phyloP scores from a whole-genome alignment of 352 stramenopile genomes.

The Aphanomyces astaci region DNA sequence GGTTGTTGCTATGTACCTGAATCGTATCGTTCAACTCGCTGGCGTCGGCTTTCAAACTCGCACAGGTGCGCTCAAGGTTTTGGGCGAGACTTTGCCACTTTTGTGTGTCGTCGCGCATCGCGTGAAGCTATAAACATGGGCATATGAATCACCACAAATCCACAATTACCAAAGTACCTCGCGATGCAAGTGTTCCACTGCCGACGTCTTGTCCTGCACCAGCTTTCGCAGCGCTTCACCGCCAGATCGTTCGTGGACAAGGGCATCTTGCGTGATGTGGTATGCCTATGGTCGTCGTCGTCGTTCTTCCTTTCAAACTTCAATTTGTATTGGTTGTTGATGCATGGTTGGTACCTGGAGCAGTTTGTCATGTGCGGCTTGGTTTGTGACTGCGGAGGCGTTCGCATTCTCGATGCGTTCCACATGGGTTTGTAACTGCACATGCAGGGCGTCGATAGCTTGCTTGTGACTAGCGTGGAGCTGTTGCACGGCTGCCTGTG shows the following conservation, averaged over 20 bases:
- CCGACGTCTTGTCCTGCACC: slow-evolving; percentile 6
- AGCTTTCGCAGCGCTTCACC: neutral
- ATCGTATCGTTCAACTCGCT: slow-evolving; percentile 1
- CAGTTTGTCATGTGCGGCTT: slow-evolving; percentile 14
- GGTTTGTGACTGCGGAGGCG: neutral
- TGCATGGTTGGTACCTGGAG: too few species aligned
- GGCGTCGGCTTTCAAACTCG: neutral
- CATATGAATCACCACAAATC: too few species aligned
- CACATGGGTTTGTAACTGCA: neutral
- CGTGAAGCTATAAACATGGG: neutral
- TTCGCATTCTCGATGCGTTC: neutral
- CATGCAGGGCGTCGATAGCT: neutral
- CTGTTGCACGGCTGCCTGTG: slow-evolving; percentile 7
- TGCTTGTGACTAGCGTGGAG: slow-evolving; percentile 3
- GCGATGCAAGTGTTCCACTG: neutral
- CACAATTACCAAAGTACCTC: too few species aligned
- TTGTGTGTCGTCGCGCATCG: neutral
- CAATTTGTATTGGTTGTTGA: too few species aligned
- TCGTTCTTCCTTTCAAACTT: too few species aligned
- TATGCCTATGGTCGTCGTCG: slow-evolving; percentile 2
- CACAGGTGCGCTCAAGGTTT: neutral
- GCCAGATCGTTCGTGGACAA: slow-evolving; percentile 2
- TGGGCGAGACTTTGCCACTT: neutral
- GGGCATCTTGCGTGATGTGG: slow-evolving; percentile 16
- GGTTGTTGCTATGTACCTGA: neutral